Evolutionary conservation across 177 flowering plant genomes (phyloP).

Genomic region (Telopea speciosissima): DNA sequence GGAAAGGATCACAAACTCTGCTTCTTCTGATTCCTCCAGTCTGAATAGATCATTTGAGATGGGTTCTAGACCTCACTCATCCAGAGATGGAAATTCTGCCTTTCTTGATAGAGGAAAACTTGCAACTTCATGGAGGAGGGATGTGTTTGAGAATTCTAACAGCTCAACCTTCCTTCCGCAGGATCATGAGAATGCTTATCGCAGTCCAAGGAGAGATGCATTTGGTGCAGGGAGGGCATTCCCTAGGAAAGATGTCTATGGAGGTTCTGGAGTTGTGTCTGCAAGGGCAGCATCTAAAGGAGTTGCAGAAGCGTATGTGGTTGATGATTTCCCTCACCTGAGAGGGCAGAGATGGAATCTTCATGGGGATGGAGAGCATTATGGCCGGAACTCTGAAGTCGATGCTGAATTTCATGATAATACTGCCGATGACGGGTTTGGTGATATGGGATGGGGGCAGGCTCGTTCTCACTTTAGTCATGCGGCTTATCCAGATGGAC

Average conservation of each 20-base stretch:
- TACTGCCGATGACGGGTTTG: constrained; percentile 42
- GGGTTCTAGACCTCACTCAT: constrained; percentile 39
- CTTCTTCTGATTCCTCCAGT: constrained; percentile 66
- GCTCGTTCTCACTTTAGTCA: constrained; percentile 38
- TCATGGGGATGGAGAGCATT: constrained; percentile 53
- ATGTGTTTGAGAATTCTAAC: constrained; percentile 53
- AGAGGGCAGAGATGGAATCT: constrained; percentile 63
- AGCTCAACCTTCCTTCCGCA: constrained; percentile 29
- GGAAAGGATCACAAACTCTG: constrained; percentile 67
- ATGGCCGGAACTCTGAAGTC: constrained; percentile 35
- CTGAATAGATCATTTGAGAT: constrained; percentile 44
- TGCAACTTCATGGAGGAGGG: constrained; percentile 61
- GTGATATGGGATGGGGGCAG: constrained; percentile 65
- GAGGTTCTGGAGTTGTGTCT: constrained; percentile 42
- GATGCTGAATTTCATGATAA: constrained; percentile 56
- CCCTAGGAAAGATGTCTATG: constrained; percentile 52
- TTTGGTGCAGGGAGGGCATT: constrained; percentile 41
- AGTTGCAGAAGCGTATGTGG: constrained; percentile 35
- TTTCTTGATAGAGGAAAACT: constrained; percentile 50
- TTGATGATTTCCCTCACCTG: constrained; percentile 42
- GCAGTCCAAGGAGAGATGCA: constrained; percentile 45
- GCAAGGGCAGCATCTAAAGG: constrained; percentile 35
- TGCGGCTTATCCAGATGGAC: constrained; percentile 46
- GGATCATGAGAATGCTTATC: constrained; percentile 51
- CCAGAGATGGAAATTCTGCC: constrained; percentile 41